Evolutionary conservation across 208 protist species (phyloP), one percentile per base, ranked within the genome.

Genomic region (Crithidia acanthocephali): DNA sequence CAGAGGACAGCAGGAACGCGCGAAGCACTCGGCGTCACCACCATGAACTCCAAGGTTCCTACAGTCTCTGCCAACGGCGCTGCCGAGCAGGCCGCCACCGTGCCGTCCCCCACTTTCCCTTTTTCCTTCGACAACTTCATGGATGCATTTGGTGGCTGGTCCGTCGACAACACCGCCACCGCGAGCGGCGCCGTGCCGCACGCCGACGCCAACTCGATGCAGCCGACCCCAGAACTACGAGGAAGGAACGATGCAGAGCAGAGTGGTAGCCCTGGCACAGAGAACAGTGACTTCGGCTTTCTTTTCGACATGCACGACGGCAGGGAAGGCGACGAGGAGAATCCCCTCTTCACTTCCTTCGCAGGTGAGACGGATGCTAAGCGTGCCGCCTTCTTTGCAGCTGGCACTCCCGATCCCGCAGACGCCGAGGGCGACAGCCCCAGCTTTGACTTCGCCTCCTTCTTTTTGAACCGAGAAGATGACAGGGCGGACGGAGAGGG

Each of bases 381-480:
- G 10, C 57, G 7, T 32, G 3, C 6, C 30, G 23, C 32, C 18
- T 59, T 42, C 9, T 59, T 59, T 25, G 23, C 28, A 16, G 4
- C 55, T 1, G n/a, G 5, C 2, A 27, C 32, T 6, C 25, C 55
- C 4, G 32, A 60, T 44, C 37, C 45, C 15, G 30, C 51, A 33
- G 42, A 60, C 50, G 23, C 28, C 25, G 23, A 62, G 23, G 33
- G n/a, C n/a, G 59, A 53, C 2, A 20, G 5, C 59, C 30, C 66
- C 42, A 70, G 23, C 37, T 76, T 71, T 27, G 72, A 76, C 20
- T 76, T 76, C 18, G 62, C 72, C n/a, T 67, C 72, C 10, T 59
- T 76, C 16, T 76, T 76, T 60, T 16, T 70, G 0, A 53, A 51
- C 27, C 55, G 51, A 2, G 28, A 60, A 13, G 25, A 45, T 18